A percentile compares a stretch with the other conserved stretches of the same genome.
Conservation (phyloP, 2,329 filamentous ascomycete genomes). For the Blumeria graminis region DNA sequence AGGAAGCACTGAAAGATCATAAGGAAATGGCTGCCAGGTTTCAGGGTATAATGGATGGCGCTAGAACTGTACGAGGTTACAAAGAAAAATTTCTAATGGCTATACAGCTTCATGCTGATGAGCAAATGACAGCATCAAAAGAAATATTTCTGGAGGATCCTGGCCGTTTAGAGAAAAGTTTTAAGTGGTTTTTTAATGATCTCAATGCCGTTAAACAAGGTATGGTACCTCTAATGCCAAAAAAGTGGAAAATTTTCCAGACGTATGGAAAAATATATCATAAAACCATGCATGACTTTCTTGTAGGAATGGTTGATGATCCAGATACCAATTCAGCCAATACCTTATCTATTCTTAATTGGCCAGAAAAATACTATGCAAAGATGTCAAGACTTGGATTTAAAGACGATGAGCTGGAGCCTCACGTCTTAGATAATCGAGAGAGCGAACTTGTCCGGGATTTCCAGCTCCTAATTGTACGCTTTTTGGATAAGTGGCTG, state of each 20-base stretch:
- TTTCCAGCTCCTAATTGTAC: slow-evolving; percentile 86
- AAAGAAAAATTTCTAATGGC: slow-evolving; percentile 79
- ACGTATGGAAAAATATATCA: slow-evolving; percentile 86
- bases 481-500: slow-evolving; percentile 93
- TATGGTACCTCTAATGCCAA: slow-evolving; percentile 78
- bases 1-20: slow-evolving; percentile 87
- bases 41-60: slow-evolving; percentile 83
- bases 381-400: slow-evolving; percentile 87
- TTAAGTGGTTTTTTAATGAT: slow-evolving; percentile 97
- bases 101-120: slow-evolving; percentile 35
- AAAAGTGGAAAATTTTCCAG: slow-evolving; percentile 86
- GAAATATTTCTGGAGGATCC: slow-evolving; percentile 65
- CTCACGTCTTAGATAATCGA: slow-evolving; percentile 74
- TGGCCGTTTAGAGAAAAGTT: slow-evolving; percentile 56
- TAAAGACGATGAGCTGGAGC: slow-evolving; percentile 47
- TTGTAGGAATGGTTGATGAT: slow-evolving; percentile 63
- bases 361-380: slow-evolving; percentile 85
- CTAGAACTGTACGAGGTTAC: slow-evolving; percentile 80
- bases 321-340: slow-evolving; percentile 64
- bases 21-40: slow-evolving; percentile 83
- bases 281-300: slow-evolving; percentile 81
- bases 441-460: slow-evolving; percentile 78
- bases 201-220: slow-evolving; percentile 83
- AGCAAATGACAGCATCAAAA: slow-evolving; percentile 34
- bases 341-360: slow-evolving; percentile 78